A percentile compares a stretch with the other conserved stretches of the same genome.
Evolutionary conservation across 1,284 basidiomycete species (phyloP).

Genomic region (Sparassis latifolia): DNA sequence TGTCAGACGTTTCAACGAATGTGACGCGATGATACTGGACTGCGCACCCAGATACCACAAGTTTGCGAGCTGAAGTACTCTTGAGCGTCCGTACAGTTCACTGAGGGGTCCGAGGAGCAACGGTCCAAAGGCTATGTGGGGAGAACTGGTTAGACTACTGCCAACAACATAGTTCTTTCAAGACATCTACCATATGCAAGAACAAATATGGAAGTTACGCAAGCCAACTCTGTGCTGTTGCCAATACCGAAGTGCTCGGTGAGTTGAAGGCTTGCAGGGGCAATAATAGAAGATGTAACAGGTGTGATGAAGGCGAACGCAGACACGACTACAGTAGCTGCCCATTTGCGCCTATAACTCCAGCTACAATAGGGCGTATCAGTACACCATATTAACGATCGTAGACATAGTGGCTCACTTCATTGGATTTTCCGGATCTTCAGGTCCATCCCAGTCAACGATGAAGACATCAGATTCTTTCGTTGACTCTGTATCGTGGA

Average conservation of each 20-base stretch:
- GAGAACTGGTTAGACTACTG: neutral
- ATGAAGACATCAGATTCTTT: conserved; percentile 6
- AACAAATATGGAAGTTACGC: conserved; percentile 64
- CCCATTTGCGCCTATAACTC: conserved; percentile 53
- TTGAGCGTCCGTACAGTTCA: conserved; percentile 40
- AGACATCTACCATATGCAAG: conserved; percentile 38
- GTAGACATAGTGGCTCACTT: conserved; percentile 36
- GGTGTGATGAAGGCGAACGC: conserved; percentile 62
- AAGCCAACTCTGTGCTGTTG: conserved; percentile 41
- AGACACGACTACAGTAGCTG: conserved; percentile 54
- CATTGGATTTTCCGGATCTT: conserved; percentile 59
- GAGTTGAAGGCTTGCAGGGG: conserved; percentile 53
- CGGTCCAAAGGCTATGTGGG: conserved; percentile 41
- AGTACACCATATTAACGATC: too few species aligned
- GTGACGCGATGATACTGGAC: neutral
- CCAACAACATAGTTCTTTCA: neutral
- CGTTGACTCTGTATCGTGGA: too few species aligned
- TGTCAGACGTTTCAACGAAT: neutral
- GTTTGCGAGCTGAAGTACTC: conserved; percentile 46
- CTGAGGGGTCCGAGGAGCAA: conserved; percentile 51
- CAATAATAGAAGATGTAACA: conserved; percentile 64
- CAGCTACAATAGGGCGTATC: conserved; percentile 35
- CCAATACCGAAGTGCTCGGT: conserved; percentile 52
- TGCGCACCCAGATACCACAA: conserved; percentile 49
- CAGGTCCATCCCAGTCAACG: conserved; percentile 58